Evolutionary conservation across 345 rosid genomes (phyloP), one percentile per base, ranked within the genome.

Genomic region (Anastatica hierochuntica): DNA sequence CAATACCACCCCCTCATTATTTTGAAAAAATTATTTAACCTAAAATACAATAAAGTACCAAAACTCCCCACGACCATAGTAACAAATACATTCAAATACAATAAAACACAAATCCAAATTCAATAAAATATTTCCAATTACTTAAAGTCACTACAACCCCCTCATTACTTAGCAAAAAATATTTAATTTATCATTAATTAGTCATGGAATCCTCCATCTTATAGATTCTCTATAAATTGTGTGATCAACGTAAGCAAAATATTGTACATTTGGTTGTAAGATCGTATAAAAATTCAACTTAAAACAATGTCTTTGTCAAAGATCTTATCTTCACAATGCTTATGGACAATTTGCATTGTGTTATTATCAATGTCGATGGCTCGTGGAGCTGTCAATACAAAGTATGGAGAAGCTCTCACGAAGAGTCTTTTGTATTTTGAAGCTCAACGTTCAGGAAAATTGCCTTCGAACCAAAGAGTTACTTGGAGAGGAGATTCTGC

Each of bases 361-460:
- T 2, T 29, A 8, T 17, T 57, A 10, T 5, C 27, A 18, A 13
- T 65, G 24, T 49, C 34, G 14, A 43, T 57, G 17, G 1, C 40
- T 34, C 14, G 46, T 34, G 53, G 17, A 5, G 43, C 31, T 43
- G 71, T 49, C 37, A 72, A 72, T 66, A 64, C 52, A 57, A 75
- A 76, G 62, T 83, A 83, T 39, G 70, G 67, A 23, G 54, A 57
- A 12, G 92, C 92, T 34, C 76, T 86, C 16, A 66, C 79, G 9
- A 80, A 83, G 74, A 75, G 81, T 43, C 54, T 86, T 66, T 65
- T 83, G 62, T 86, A 71, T 64, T 86, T 72, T 20, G 88, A 86
- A 67, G 90, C 83, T 67, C 92, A 83, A 68, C 75, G 95, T 24
- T 81, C 86, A 2, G 95, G 92, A 8, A 63, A 69, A 42, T 72